Percentiles rank a stretch among this genome's conserved stretches.
Evolutionary conservation across 768 basidiomycete species (phyloP).

Genomic region (Boletus patriciae): DNA sequence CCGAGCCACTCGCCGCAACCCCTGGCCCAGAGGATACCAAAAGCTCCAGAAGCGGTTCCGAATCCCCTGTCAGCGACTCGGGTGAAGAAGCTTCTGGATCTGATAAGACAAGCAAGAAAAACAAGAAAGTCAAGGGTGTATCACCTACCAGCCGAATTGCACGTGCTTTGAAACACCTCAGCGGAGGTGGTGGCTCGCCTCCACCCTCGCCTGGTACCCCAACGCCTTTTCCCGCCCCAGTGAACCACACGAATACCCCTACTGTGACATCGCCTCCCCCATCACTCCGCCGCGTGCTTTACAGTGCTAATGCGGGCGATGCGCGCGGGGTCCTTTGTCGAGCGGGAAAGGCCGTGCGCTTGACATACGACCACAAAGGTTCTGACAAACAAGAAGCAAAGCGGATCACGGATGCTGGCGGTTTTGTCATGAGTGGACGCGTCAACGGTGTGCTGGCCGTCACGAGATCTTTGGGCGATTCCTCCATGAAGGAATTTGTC

Average conservation of each 20-base stretch:
- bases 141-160: slow-evolving; percentile 50
- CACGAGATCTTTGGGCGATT: slow-evolving; percentile 92
- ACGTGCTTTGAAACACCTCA: slow-evolving; percentile 54
- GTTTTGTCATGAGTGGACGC: slow-evolving; percentile 97
- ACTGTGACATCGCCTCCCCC: slow-evolving; percentile 45
- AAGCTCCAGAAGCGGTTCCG: slow-evolving; percentile 37
- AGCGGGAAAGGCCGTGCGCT: slow-evolving; percentile 81
- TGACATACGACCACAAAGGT: slow-evolving; percentile 99
- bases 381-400: slow-evolving; percentile 97
- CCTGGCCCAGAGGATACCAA: slow-evolving; percentile 36
- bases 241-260: slow-evolving; percentile 33
- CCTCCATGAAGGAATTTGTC: slow-evolving; percentile 99
- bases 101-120: slow-evolving; percentile 39
- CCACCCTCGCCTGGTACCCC: slow-evolving; percentile 12
- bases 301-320: slow-evolving; percentile 96
- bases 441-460: slow-evolving; percentile 98
- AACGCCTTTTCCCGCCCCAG: slow-evolving; percentile 15
- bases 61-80: slow-evolving; percentile 48
- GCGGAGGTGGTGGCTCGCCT: slow-evolving; percentile 33
- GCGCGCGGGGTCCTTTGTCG: slow-evolving; percentile 93
- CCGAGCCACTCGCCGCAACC: slow-evolving; percentile 29
- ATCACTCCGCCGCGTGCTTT: slow-evolving; percentile 72
- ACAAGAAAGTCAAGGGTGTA: slow-evolving; percentile 42
- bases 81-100: slow-evolving; percentile 34
- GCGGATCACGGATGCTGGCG: slow-evolving; percentile 95